phyloP scores from a whole-genome alignment of 257 asterid genomes.

The Solanum pennellii region DNA sequence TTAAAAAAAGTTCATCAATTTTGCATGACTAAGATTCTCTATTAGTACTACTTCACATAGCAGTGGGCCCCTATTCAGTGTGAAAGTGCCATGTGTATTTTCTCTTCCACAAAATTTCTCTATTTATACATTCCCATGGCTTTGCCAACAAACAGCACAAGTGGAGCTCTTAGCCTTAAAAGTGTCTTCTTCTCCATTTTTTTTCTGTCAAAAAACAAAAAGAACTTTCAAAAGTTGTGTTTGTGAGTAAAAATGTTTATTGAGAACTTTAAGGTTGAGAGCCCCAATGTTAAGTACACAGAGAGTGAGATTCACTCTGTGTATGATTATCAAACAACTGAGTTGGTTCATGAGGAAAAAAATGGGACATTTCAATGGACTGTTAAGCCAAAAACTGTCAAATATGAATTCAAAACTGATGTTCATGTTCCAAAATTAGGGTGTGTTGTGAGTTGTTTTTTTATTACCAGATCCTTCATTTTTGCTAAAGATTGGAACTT shows the following conservation, averaged over 20 bases:
- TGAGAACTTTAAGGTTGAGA: constrained; percentile 82
- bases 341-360: constrained; percentile 80
- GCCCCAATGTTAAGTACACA: constrained; percentile 80
- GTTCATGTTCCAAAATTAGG: constrained; percentile 86
- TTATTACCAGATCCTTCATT: background rate
- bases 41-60: background rate
- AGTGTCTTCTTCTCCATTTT: background rate
- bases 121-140: background rate
- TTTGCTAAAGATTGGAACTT: background rate
- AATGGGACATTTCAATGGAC: constrained; percentile 76
- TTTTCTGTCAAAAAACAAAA: background rate
- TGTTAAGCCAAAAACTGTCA: constrained; percentile 78
- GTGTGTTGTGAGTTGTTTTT: constrained; percentile 10
- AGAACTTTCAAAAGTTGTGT: background rate
- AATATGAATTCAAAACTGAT: constrained; percentile 81
- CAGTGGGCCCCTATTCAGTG: background rate
- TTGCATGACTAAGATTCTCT: constrained; percentile 23
- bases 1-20: background rate
- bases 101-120: background rate
- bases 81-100: background rate
- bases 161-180: background rate
- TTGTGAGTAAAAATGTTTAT: constrained; percentile 48
- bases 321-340: constrained; percentile 80
- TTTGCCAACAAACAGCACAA: background rate
- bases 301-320: constrained; percentile 72